Conservation (phyloP, 1,284 basidiomycete genomes). For the Sporisorium iseilematis-ciliati region DNA sequence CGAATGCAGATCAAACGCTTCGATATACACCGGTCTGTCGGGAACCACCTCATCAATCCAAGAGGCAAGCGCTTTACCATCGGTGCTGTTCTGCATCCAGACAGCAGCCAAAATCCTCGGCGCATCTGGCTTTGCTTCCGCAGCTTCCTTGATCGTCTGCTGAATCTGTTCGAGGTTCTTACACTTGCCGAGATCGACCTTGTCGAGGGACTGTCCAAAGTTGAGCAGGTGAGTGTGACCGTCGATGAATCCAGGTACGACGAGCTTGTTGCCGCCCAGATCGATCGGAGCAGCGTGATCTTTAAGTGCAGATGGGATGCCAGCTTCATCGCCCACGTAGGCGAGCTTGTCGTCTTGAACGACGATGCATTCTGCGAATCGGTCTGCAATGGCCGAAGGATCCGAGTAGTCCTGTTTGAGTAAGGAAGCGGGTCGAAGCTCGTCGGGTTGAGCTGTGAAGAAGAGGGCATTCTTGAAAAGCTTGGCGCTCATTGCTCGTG, state of each 20-base stretch:
- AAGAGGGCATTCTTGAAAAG: slow-evolving; percentile 47
- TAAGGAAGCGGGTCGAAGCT: slow-evolving; percentile 29
- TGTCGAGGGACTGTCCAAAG: slow-evolving; percentile 51
- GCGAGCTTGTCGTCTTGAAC: slow-evolving; percentile 32
- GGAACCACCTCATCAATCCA: slow-evolving; percentile 44
- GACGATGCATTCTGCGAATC: slow-evolving; percentile 41
- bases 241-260: slow-evolving; percentile 53
- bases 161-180: slow-evolving; percentile 45
- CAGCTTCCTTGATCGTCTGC: slow-evolving; percentile 33
- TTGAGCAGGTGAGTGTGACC: slow-evolving; percentile 49
- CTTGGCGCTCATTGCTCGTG: slow-evolving; percentile 18
- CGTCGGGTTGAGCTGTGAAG: slow-evolving; percentile 42
- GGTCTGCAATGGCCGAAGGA: slow-evolving; percentile 11
- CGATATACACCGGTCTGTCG: slow-evolving; percentile 46
- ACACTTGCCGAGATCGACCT: slow-evolving; percentile 44
- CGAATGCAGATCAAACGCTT: slow-evolving; percentile 45
- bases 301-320: slow-evolving; percentile 11
- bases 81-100: slow-evolving; percentile 51
- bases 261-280: slow-evolving; percentile 34
- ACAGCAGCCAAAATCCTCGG: slow-evolving; percentile 36
- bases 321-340: slow-evolving; percentile 30
- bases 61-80: slow-evolving; percentile 32
- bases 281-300: slow-evolving; percentile 22
- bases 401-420: slow-evolving; percentile 39
- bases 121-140: slow-evolving; percentile 37